A percentile compares a stretch with the other conserved stretches of the same genome.
Evolutionary conservation across 2,329 filamentous ascomycete species (phyloP).

Genomic region (Orbilia oligospora): DNA sequence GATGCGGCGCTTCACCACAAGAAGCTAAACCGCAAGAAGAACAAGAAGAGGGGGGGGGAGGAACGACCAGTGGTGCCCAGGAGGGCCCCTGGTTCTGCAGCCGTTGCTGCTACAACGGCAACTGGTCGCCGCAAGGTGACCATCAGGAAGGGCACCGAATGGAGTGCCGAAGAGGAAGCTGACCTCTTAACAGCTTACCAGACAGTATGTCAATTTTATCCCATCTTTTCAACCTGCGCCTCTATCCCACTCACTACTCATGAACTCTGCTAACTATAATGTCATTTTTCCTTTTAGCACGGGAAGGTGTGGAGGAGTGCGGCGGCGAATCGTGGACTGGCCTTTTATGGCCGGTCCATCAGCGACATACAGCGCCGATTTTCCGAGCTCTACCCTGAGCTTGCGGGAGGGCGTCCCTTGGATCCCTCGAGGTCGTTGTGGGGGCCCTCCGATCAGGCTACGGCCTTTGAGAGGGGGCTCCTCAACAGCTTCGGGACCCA

Average conservation of each 20-base stretch:
- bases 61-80: not conserved
- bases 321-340: conserved; percentile 31
- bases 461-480: conserved; percentile 42
- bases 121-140: conserved; percentile 50
- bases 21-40: conserved; percentile 36
- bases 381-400: conserved; percentile 29
- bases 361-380: conserved; percentile 23
- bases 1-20: conserved; percentile 32
- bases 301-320: conserved; percentile 28
- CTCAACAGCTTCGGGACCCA: conserved; percentile 48
- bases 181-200: conserved; percentile 35
- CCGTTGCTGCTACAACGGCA: conserved; percentile 19
- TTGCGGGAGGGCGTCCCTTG: not conserved
- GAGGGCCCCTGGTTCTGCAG: not conserved
- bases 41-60: not conserved
- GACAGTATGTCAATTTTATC: conserved; percentile 18
- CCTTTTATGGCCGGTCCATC: conserved; percentile 51
- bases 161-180: conserved; percentile 49
- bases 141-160: conserved; percentile 29
- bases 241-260: not conserved
- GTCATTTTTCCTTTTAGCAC: conserved; percentile 23
- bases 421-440: conserved; percentile 3
- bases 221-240: too few species aligned
- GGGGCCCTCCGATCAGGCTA: conserved; percentile 10
- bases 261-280: conserved; percentile 28